A percentile compares a stretch with the other conserved stretches of the same genome.
Evolutionary conservation across 768 basidiomycete genomes (phyloP).

Genomic region (Phylloporus rhodoxanthus): DNA sequence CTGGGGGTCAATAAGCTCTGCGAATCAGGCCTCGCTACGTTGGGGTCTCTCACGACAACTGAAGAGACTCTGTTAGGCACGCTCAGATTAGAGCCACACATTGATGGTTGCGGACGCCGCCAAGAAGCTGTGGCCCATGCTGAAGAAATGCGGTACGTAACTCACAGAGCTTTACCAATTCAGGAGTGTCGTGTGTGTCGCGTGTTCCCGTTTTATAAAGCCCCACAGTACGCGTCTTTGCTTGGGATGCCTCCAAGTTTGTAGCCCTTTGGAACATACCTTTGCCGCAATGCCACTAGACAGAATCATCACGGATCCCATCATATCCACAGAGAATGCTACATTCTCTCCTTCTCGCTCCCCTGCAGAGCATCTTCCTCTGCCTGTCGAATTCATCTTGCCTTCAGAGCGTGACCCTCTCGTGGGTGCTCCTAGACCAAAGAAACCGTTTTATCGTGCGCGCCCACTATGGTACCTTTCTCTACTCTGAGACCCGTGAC

Average conservation of each 20-base stretch:
- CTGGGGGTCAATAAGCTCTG: background rate
- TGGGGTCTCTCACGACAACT: background rate
- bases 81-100: background rate
- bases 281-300: conserved; percentile 21
- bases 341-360: conserved; percentile 23
- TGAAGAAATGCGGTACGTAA: conserved; percentile 18
- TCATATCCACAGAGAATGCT: conserved; percentile 31
- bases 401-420: conserved; percentile 33
- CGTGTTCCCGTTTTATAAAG: conserved; percentile 22
- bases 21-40: background rate
- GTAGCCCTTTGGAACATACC: background rate
- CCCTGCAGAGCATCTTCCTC: conserved; percentile 18
- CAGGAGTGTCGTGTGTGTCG: conserved; percentile 12
- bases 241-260: conserved; percentile 7
- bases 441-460: conserved; percentile 47
- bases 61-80: background rate
- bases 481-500: background rate
- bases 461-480: conserved; percentile 41
- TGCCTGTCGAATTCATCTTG: conserved; percentile 4
- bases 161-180: conserved; percentile 7
- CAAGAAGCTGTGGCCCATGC: conserved; percentile 7
- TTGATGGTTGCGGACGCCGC: background rate
- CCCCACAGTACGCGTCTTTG: background rate
- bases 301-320: conserved; percentile 30
- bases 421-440: conserved; percentile 20